Evolutionary conservation across 2,329 filamentous ascomycete genomes (phyloP), one percentile per base, ranked within the genome.

Genomic region (Clonostachys sp.): DNA sequence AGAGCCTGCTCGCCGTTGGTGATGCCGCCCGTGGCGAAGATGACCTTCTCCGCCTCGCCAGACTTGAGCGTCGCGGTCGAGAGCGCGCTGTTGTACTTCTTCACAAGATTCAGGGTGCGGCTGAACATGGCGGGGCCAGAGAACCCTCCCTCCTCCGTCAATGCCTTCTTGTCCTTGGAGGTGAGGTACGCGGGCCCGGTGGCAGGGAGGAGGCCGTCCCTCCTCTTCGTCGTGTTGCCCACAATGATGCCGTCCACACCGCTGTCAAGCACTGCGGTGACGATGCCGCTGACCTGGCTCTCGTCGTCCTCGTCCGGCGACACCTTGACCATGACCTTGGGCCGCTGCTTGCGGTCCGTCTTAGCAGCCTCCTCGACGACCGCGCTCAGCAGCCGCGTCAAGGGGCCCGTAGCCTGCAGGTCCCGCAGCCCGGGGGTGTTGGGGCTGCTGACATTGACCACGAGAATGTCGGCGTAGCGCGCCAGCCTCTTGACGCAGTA

Each of bases 231-330:
- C 0, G 94, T 99, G 72, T 99, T 99, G 12, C 92, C 94, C 5
- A 99, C 92, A 52, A 99, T 96, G 35, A 99, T 83, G 30, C 94
- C 94, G 57, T 96, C 91, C 3, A 97, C 91, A 7, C 91, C 91
- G 50, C 88, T 90, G 55, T 76, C 75, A 74, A 83, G 87, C 12
- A 96, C 84, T 0, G 91, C 91, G 56, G 91, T 81, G 51, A 90
- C 92, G 48, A 99, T 95, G 9, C 91, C 94, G 40, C 85, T 79
- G 51, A 99, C 81, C 63, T 99, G 91, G 48, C 83, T 74, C 45
- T 91, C 84, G 17, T 86, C 83, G 63, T 96, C 90, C 69, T 97
- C 94, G 57, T 99, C 94, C 0, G 94, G 94, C 50, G 89, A 95
- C 17, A 99, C 92, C 73, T 99, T 99, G 59, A 99, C 94, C 89